Percentiles rank a stretch among this genome's conserved stretches.
Conservation (phyloP, 2,329 filamentous ascomycete species). For the Diaporthe helianthi region DNA sequence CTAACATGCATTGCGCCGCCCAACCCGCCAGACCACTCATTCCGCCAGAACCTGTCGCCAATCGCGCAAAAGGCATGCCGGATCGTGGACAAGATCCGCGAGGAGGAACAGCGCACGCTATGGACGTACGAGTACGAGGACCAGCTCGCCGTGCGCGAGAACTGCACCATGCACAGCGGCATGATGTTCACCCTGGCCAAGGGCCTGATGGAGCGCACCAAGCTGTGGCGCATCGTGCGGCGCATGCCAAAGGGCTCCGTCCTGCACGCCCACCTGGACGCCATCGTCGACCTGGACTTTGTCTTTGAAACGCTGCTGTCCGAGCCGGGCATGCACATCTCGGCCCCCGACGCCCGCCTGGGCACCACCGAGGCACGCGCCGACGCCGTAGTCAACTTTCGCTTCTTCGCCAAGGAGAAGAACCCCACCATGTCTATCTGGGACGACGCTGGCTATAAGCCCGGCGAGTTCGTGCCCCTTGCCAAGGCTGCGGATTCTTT, state of each 20-base stretch:
- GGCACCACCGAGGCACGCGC: slow-evolving; percentile 59
- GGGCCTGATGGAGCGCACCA: slow-evolving; percentile 82
- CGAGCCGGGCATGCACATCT: slow-evolving; percentile 77
- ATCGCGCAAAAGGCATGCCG: slow-evolving; percentile 78
- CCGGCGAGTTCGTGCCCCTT: slow-evolving; percentile 64
- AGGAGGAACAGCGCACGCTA: slow-evolving; percentile 75
- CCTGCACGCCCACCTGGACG: slow-evolving; percentile 87
- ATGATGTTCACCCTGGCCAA: slow-evolving; percentile 94
- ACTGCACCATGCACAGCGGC: slow-evolving; percentile 77
- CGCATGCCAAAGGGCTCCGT: slow-evolving; percentile 89
- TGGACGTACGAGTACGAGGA: slow-evolving; percentile 82
- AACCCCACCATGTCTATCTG: slow-evolving; percentile 63
- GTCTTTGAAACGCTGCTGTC: slow-evolving; percentile 75
- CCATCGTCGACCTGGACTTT: slow-evolving; percentile 88
- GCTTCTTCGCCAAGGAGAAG: slow-evolving; percentile 56
- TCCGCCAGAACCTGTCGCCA: slow-evolving; percentile 77
- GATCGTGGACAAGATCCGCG: slow-evolving; percentile 81
- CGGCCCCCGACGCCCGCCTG: slow-evolving; percentile 63
- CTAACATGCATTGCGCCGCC: slow-evolving; percentile 39
- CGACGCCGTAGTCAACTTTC: slow-evolving; percentile 66
- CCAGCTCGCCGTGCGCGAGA: slow-evolving; percentile 65
- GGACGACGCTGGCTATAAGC: slow-evolving; percentile 64
- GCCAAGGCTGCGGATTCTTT: slow-evolving; percentile 74
- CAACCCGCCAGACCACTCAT: slow-evolving; percentile 65
- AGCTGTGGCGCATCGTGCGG: slow-evolving; percentile 83